Conservation (phyloP, 2,329 filamentous ascomycete genomes). For the Sclerotinia nivalis region DNA sequence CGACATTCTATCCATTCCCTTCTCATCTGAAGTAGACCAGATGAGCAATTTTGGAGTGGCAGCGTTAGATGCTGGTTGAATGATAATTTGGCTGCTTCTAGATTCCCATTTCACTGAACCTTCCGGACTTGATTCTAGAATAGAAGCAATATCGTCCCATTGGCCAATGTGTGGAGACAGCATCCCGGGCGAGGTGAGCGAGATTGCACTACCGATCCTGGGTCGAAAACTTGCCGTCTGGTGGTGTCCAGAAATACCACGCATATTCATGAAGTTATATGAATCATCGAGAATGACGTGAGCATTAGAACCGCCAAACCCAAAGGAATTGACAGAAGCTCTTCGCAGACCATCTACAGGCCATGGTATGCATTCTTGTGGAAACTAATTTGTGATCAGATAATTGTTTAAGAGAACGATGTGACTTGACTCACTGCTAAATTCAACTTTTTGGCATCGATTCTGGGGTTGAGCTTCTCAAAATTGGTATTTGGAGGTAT, state of each 20-base stretch:
- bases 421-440: not conserved
- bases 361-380: not conserved
- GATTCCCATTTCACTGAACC: not conserved
- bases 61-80: not conserved
- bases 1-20: not conserved
- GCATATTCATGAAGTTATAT: not conserved
- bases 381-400: not conserved
- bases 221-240: not conserved
- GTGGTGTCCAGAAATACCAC: not conserved
- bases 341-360: slow-evolving; percentile 22
- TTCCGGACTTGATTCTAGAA: not conserved
- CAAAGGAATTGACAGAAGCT: slow-evolving; percentile 39
- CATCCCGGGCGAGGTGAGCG: not conserved
- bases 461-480: not conserved
- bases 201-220: not conserved
- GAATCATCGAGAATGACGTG: slow-evolving; percentile 20
- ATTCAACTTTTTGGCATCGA: slow-evolving; percentile 35
- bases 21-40: not conserved
- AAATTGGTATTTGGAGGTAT: slow-evolving; percentile 36
- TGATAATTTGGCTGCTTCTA: not conserved
- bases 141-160: not conserved
- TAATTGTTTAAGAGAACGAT: not conserved
- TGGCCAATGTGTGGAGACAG: not conserved
- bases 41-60: not conserved
- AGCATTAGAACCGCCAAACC: slow-evolving; percentile 47